Conservation (phyloP, 768 basidiomycete species). For the Boletellus emodensis region DNA sequence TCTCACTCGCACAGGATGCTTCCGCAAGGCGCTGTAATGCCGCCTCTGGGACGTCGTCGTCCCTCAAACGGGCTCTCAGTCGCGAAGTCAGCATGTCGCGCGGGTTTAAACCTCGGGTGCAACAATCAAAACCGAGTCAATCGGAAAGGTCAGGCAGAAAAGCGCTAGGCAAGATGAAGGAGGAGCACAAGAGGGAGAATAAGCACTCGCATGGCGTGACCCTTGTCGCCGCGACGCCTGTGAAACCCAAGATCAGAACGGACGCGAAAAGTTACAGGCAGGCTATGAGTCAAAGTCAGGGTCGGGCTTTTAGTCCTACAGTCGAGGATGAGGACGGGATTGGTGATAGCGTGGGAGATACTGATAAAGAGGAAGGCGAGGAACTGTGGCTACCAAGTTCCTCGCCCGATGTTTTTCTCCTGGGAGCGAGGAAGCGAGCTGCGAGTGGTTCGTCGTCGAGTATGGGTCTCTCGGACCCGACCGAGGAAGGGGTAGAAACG, state of each 20-base stretch:
- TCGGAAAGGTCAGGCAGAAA: constrained; percentile 17
- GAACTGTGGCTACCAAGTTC: constrained; percentile 39
- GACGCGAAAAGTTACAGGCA: constrained; percentile 4
- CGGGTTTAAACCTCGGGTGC: constrained; percentile 50
- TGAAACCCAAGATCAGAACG: constrained; percentile 31
- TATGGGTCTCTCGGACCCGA: constrained; percentile 16
- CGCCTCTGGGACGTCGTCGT: constrained; percentile 30
- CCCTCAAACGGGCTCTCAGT: constrained; percentile 54
- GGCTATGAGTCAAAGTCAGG: constrained; percentile 8
- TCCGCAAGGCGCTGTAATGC: constrained; percentile 34
- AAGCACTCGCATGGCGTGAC: constrained; percentile 19
- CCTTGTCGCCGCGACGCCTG: constrained; percentile 56
- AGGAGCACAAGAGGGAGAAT: constrained; percentile 6
- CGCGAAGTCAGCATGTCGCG: constrained; percentile 78
- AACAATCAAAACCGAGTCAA: constrained; percentile 11
- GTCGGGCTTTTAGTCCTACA: constrained; percentile 2
- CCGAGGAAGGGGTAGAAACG: constrained; percentile 13
- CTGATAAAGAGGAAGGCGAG: constrained; percentile 30
- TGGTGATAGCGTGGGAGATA: not conserved
- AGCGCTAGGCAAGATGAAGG: constrained; percentile 7
- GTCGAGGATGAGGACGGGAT: not conserved
- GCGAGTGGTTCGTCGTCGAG: constrained; percentile 26
- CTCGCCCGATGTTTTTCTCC: constrained; percentile 40
- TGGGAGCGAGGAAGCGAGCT: constrained; percentile 27
- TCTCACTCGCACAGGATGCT: constrained; percentile 67